Conservation (phyloP, 768 basidiomycete species). For the Suillus spraguei region DNA sequence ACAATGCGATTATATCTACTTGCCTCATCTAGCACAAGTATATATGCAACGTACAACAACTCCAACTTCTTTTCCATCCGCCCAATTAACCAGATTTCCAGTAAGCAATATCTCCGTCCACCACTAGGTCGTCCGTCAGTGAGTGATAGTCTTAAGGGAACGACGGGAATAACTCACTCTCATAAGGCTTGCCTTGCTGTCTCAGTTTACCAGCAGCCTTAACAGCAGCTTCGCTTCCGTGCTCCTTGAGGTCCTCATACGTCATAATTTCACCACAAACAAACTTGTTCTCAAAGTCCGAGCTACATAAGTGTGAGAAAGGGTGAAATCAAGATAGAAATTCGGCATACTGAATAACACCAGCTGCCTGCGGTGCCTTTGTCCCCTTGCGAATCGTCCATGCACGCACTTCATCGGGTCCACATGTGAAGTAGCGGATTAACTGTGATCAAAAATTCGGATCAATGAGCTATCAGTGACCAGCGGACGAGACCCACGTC, state of each 20-base stretch:
- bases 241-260: conserved; percentile 86
- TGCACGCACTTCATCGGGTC: conserved; percentile 94
- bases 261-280: conserved; percentile 98
- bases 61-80: neutral
- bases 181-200: conserved; percentile 97
- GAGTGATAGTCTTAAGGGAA: conserved; percentile 5
- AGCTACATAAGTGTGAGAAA: conserved; percentile 43
- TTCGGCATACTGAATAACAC: conserved; percentile 89
- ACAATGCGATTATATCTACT: neutral
- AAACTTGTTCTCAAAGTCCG: conserved; percentile 98
- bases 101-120: conserved; percentile 89
- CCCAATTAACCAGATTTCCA: conserved; percentile 76
- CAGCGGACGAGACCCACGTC: conserved; percentile 53
- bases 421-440: conserved; percentile 97
- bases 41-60: conserved; percentile 14
- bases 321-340: neutral
- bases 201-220: conserved; percentile 94
- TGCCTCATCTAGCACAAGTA: conserved; percentile 12
- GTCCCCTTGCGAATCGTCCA: conserved; percentile 96
- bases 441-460: conserved; percentile 46
- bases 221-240: conserved; percentile 88
- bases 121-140: conserved; percentile 51
- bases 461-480: neutral
- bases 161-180: conserved; percentile 57
- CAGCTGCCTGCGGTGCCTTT: conserved; percentile 96